Conservation (phyloP, 2,329 filamentous ascomycete species). For the Claviceps africana region DNA sequence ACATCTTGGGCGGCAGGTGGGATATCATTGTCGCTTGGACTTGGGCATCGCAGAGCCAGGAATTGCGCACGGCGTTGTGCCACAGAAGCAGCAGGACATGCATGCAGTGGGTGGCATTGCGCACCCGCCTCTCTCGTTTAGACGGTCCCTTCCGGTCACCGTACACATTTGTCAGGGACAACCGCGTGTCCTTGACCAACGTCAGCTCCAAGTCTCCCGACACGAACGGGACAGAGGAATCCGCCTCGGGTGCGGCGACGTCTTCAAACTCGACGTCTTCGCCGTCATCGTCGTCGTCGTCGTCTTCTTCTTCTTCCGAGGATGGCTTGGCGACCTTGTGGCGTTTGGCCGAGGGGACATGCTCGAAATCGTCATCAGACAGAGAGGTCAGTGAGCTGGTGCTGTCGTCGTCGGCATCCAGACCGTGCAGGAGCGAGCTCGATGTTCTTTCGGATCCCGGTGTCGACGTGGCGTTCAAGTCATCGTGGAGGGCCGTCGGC, state of each 20-base stretch:
- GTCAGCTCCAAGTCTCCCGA: slow-evolving; percentile 63
- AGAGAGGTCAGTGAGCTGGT: slow-evolving; percentile 38
- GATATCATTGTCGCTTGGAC: slow-evolving; percentile 63
- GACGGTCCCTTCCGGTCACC: slow-evolving; percentile 69
- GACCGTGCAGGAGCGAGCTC: slow-evolving; percentile 27
- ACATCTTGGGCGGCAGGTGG: slow-evolving; percentile 54
- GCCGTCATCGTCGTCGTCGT: slow-evolving; percentile 8
- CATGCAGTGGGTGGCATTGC: slow-evolving; percentile 68
- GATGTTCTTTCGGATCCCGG: slow-evolving; percentile 29
- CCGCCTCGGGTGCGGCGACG: slow-evolving; percentile 48
- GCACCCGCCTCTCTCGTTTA: slow-evolving; percentile 68
- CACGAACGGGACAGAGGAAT: slow-evolving; percentile 31
- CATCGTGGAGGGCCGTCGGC: slow-evolving; percentile 47
- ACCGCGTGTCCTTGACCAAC: slow-evolving; percentile 42
- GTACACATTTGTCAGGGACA: slow-evolving; percentile 46
- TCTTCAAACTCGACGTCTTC: slow-evolving; percentile 44
- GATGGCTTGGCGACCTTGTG: slow-evolving; percentile 19
- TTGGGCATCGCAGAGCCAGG: slow-evolving; percentile 66
- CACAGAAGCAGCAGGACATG: slow-evolving; percentile 81
- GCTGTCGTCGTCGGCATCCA: slow-evolving; percentile 30
- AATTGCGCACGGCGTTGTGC: slow-evolving; percentile 77
- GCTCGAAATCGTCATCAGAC: slow-evolving; percentile 43
- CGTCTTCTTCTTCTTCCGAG: slow-evolving; percentile 12
- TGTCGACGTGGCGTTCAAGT: slow-evolving; percentile 37
- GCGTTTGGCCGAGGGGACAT: slow-evolving; percentile 26